phyloP scores from a whole-genome alignment of 2,329 filamentous ascomycete genomes.

The Ceratocystis lukuohia region DNA sequence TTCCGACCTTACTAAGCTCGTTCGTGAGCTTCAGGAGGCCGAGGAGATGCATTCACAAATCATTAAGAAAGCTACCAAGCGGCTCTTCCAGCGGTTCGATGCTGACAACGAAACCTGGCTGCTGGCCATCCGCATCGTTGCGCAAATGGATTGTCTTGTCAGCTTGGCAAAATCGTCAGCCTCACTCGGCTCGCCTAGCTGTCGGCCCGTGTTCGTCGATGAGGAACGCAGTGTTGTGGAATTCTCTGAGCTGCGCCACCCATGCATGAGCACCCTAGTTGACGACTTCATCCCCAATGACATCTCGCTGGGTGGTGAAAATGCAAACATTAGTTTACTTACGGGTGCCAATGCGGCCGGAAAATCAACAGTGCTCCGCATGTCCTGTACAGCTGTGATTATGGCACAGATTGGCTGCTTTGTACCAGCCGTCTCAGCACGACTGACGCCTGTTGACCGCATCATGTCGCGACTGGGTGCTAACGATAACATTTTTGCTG shows the following conservation, averaged over 20 bases:
- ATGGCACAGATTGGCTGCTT: conserved; percentile 95
- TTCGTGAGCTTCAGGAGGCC: conserved; percentile 80
- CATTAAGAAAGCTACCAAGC: conserved; percentile 67
- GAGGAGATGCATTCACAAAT: conserved; percentile 90
- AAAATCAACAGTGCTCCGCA: conserved; percentile 89
- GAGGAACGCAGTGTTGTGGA: conserved; percentile 76
- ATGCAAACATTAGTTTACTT: conserved; percentile 74
- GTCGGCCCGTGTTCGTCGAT: conserved; percentile 77
- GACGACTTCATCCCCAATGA: conserved; percentile 96
- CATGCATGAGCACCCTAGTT: conserved; percentile 81
- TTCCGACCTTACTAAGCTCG: conserved; percentile 63
- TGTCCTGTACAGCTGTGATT: conserved; percentile 94
- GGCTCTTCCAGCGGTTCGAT: conserved; percentile 82
- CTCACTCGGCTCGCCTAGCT: conserved; percentile 72
- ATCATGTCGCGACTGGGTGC: conserved; percentile 98
- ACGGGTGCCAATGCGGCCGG: conserved; percentile 95
- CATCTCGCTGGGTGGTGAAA: conserved; percentile 67
- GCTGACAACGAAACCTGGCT: conserved; percentile 76
- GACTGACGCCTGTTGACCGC: conserved; percentile 79
- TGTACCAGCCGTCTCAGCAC: conserved; percentile 69
- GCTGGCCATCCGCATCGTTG: conserved; percentile 73
- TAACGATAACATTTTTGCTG: conserved; percentile 97
- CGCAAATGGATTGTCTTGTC: conserved; percentile 89
- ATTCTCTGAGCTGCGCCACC: conserved; percentile 83
- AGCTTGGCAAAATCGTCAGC: conserved; percentile 81